Conservation (phyloP, 495 filamentous ascomycete species). For the Penicillium riverlandense region DNA sequence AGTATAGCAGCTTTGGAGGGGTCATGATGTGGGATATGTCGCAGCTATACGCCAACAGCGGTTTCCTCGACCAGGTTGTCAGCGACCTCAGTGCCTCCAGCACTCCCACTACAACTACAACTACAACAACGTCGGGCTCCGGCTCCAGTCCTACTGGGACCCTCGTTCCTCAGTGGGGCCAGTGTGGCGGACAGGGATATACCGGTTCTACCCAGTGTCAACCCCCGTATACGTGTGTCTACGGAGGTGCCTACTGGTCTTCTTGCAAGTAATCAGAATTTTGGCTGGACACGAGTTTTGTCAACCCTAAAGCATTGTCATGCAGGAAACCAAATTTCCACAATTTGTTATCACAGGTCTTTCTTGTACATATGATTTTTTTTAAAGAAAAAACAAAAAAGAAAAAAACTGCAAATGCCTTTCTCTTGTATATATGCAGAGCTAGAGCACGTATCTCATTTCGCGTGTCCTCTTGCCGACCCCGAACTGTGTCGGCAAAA, state of each 20-base stretch:
- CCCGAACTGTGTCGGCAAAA: background rate
- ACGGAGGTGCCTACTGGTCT: background rate
- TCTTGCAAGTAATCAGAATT: too few relatives aligned
- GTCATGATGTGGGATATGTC: constrained; percentile 56
- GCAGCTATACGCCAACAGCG: constrained; percentile 38
- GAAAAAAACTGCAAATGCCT: too few relatives aligned
- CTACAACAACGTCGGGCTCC: too few relatives aligned
- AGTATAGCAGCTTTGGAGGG: constrained; percentile 45
- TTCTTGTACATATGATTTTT: too few relatives aligned
- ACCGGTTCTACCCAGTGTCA: constrained; percentile 27
- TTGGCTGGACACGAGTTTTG: too few relatives aligned
- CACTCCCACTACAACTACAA: too few relatives aligned
- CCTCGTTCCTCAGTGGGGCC: constrained; percentile 29
- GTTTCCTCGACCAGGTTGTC: constrained; percentile 33
- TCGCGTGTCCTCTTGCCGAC: too few relatives aligned
- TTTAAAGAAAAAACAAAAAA: too few relatives aligned
- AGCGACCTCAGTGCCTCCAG: constrained; percentile 2
- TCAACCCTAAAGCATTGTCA: too few relatives aligned
- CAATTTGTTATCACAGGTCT: too few relatives aligned
- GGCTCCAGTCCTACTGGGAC: background rate
- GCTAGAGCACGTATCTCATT: background rate
- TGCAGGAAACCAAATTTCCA: too few relatives aligned
- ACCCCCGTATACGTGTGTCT: constrained; percentile 23
- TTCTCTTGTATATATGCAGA: background rate
- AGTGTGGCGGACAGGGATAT: constrained; percentile 32